Percentiles rank a stretch among this genome's conserved stretches.
Evolutionary conservation across 805 yeast genomes (phyloP).

Genomic region (Kluyveromyces starmeri): DNA sequence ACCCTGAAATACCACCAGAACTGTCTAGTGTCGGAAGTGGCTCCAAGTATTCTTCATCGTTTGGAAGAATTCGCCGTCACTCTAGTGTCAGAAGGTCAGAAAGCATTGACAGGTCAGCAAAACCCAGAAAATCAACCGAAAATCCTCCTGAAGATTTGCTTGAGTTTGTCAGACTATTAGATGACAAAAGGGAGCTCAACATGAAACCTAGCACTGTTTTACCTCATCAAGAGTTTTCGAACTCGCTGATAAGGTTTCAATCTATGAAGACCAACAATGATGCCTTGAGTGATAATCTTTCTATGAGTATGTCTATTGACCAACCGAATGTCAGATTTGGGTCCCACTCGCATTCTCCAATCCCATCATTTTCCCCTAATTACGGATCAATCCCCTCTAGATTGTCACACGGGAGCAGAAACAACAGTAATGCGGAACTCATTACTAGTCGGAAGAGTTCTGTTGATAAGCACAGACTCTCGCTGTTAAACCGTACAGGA

Average conservation of each 20-base stretch:
- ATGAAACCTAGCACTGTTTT: conserved; percentile 10
- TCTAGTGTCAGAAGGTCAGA: conserved; percentile 33
- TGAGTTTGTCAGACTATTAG: conserved; percentile 65
- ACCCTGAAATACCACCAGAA: conserved; percentile 15
- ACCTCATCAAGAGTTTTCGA: conserved; percentile 27
- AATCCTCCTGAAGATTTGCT: conserved; percentile 40
- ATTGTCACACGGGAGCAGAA: conserved; percentile 16
- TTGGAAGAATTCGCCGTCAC: conserved; percentile 57
- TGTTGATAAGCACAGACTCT: conserved; percentile 1
- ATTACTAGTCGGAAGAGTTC: conserved; percentile 4
- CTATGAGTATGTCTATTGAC: conserved; percentile 37
- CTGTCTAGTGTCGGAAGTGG: conserved; percentile 35
- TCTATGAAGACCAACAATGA: conserved; percentile 45
- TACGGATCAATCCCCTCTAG: conserved; percentile 26
- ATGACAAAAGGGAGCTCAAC: conserved; percentile 48
- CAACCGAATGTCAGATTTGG: conserved; percentile 12
- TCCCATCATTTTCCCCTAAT: conserved; percentile 25
- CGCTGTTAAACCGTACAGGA: conserved; percentile 1
- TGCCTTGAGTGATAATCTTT: conserved; percentile 45
- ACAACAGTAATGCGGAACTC: conserved; percentile 7
- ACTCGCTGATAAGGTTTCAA: conserved; percentile 45
- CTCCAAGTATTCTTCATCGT: conserved; percentile 63
- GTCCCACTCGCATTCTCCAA: conserved; percentile 29
- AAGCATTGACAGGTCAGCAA: conserved; percentile 19
- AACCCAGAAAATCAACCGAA: conserved; percentile 22